Conservation (phyloP, 106 monocot species). For the Acanthochlamys bracteata region DNA sequence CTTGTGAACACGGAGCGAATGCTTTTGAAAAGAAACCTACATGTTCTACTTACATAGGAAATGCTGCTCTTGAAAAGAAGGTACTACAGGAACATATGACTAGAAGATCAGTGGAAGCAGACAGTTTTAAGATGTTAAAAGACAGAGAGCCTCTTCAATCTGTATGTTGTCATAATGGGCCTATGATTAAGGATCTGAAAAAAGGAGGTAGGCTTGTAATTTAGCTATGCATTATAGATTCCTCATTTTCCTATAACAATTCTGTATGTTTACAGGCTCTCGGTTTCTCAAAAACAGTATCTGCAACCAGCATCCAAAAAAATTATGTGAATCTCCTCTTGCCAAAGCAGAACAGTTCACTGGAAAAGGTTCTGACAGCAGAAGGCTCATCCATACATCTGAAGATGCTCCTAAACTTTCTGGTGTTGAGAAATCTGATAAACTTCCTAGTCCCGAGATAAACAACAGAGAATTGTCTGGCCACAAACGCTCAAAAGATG, state of each 20-base stretch:
- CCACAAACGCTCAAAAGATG: neutral
- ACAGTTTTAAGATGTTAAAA: constrained; percentile 2
- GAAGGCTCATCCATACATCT: neutral
- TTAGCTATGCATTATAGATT: neutral
- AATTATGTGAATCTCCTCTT: constrained; percentile 1
- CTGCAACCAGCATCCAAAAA: constrained; percentile 4
- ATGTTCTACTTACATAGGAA: constrained; percentile 9
- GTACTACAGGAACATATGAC: constrained; percentile 2
- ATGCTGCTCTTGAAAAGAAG: neutral
- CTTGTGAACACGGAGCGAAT: constrained; percentile 9
- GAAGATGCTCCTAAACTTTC: no score
- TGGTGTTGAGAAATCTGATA: no score
- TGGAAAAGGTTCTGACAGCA: neutral
- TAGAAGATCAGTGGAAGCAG: constrained; percentile 3
- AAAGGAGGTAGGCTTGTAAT: constrained; percentile 18
- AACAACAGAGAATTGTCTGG: neutral
- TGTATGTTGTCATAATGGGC: constrained; percentile 1
- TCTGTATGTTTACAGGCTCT: constrained; percentile 14
- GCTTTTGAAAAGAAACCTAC: constrained; percentile 15
- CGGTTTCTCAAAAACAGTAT: constrained; percentile 3
- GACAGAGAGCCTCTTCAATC: constrained; percentile 5
- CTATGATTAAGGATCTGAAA: neutral
- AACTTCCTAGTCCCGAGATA: constrained; percentile 1
- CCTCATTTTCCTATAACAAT: neutral
- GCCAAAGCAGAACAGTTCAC: neutral